These are phyloP conservation scores for Alternaria alternata DNA, from an alignment of 2,329 filamentous ascomycete species.

Conservation along the genomic window DNA sequence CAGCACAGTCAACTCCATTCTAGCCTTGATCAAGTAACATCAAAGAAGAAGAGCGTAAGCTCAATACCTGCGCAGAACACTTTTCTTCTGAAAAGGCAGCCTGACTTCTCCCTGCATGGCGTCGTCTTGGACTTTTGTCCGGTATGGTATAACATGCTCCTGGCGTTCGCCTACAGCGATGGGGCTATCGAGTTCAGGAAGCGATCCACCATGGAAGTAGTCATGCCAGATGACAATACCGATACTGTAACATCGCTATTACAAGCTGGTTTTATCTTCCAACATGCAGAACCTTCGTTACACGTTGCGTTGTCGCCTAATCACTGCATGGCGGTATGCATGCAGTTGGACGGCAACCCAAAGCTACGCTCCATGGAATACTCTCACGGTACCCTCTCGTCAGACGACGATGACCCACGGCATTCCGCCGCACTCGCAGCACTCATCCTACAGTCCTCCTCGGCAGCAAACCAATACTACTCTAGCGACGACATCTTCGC, in stretches of 20 bases:
- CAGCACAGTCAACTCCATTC: slow-evolving; percentile 70
- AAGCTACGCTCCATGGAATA: slow-evolving; percentile 55
- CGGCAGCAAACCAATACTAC: slow-evolving; percentile 55
- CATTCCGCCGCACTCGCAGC: slow-evolving; percentile 52
- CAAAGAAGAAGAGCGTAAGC: slow-evolving; percentile 66
- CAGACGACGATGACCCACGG: slow-evolving; percentile 42
- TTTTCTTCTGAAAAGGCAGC: slow-evolving; percentile 62
- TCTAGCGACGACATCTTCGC: slow-evolving; percentile 61
- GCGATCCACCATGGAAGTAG: slow-evolving; percentile 73
- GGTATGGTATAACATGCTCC: slow-evolving; percentile 73
- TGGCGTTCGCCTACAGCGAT: slow-evolving; percentile 80
- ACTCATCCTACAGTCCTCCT: slow-evolving; percentile 53
- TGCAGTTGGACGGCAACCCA: slow-evolving; percentile 55
- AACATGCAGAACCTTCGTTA: slow-evolving; percentile 66
- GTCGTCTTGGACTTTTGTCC: slow-evolving; percentile 73
- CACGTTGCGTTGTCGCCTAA: slow-evolving; percentile 59
- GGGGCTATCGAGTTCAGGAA: slow-evolving; percentile 83
- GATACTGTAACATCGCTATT: slow-evolving; percentile 73
- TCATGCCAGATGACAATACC: slow-evolving; percentile 70
- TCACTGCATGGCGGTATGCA: slow-evolving; percentile 55
- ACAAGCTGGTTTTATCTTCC: slow-evolving; percentile 80
- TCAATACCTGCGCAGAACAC: slow-evolving; percentile 42
- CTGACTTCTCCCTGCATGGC: slow-evolving; percentile 74
- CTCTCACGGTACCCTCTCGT: slow-evolving; percentile 41
- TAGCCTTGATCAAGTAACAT: slow-evolving; percentile 78